A percentile compares a stretch with the other conserved stretches of the same genome.
These are phyloP conservation scores for Lactifluus pinguis DNA, from an alignment of 768 basidiomycete species.

Conservation along the genomic window DNA sequence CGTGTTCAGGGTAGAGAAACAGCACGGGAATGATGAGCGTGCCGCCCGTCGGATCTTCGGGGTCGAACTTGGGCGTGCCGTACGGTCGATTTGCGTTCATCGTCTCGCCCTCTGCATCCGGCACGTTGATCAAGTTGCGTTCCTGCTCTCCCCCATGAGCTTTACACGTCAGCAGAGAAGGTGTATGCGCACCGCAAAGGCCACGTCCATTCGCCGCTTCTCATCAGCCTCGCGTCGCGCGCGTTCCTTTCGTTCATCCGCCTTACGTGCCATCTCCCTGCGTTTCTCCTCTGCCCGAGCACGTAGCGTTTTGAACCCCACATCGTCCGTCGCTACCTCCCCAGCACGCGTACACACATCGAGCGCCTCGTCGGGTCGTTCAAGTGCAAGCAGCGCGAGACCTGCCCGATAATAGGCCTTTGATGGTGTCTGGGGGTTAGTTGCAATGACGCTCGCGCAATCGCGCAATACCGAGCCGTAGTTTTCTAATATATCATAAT, in stretches of 20 bases:
- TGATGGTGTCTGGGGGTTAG: constrained; percentile 56
- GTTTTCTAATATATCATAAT: too few species aligned
- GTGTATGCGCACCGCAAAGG: constrained; percentile 48
- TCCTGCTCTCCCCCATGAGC: too few species aligned
- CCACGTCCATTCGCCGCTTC: constrained; percentile 43
- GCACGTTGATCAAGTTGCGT: too few species aligned
- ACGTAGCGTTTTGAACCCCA: constrained; percentile 40
- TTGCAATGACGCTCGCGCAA: constrained; percentile 58
- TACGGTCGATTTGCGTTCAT: constrained; percentile 49
- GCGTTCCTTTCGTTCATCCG: constrained; percentile 41
- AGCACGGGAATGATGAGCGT: constrained; percentile 82
- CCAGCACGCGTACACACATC: constrained; percentile 75
- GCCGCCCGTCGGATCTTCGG: constrained; percentile 47
- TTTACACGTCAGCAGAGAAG: too few species aligned
- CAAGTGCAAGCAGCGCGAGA: constrained; percentile 63
- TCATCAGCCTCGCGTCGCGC: constrained; percentile 43
- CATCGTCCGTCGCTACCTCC: constrained; percentile 47
- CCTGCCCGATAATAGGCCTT: constrained; percentile 89
- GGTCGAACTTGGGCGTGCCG: constrained; percentile 52
- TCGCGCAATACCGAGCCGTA: constrained; percentile 81
- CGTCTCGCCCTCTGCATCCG: too few species aligned
- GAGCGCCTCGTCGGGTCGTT: constrained; percentile 67
- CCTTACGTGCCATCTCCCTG: constrained; percentile 41
- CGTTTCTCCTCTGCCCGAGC: constrained; percentile 40
- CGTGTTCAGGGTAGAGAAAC: constrained; percentile 87